phyloP scores from a whole-genome alignment of 768 basidiomycete species.

The Serendipita indica region DNA sequence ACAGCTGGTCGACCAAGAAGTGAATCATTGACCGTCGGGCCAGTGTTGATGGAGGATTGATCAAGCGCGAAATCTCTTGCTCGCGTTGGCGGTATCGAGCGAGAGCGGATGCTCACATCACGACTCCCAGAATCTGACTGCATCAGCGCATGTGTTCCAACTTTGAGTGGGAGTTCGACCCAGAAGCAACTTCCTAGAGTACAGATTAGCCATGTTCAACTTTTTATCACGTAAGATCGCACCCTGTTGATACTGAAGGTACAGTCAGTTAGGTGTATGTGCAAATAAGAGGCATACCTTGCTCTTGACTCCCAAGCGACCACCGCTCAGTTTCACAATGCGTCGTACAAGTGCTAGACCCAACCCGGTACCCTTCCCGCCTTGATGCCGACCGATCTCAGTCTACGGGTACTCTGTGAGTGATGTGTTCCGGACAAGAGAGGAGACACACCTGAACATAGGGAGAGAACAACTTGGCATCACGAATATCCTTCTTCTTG shows the following conservation, averaged over 20 bases:
- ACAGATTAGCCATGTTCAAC: too few species aligned
- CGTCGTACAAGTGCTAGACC: slow-evolving; percentile 64
- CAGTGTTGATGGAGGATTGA: neutral
- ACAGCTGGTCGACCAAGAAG: neutral
- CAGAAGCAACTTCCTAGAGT: slow-evolving; percentile 71
- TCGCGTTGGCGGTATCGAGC: neutral
- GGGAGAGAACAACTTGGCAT: slow-evolving; percentile 44
- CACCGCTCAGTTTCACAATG: slow-evolving; percentile 61
- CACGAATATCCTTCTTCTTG: slow-evolving; percentile 47
- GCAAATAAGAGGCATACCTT: slow-evolving; percentile 12
- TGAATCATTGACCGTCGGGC: neutral
- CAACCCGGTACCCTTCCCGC: slow-evolving; percentile 51
- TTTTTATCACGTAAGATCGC: too few species aligned
- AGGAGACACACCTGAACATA: slow-evolving; percentile 10
- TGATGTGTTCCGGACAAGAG: slow-evolving; percentile 34
- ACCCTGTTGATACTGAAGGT: slow-evolving; percentile 22
- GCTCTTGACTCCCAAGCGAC: slow-evolving; percentile 39
- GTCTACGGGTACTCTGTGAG: slow-evolving; percentile 22
- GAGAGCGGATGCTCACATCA: slow-evolving; percentile 2
- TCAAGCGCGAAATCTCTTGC: neutral
- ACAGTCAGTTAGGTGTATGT: neutral
- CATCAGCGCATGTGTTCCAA: slow-evolving; percentile 14
- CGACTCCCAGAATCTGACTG: slow-evolving; percentile 5
- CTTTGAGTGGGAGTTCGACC: slow-evolving; percentile 47
- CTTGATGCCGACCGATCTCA: slow-evolving; percentile 25